A percentile compares a stretch with the other conserved stretches of the same genome.
These are phyloP conservation scores for Arctium lappa DNA, from an alignment of 129 eudicot species.

Conservation along the genomic window DNA sequence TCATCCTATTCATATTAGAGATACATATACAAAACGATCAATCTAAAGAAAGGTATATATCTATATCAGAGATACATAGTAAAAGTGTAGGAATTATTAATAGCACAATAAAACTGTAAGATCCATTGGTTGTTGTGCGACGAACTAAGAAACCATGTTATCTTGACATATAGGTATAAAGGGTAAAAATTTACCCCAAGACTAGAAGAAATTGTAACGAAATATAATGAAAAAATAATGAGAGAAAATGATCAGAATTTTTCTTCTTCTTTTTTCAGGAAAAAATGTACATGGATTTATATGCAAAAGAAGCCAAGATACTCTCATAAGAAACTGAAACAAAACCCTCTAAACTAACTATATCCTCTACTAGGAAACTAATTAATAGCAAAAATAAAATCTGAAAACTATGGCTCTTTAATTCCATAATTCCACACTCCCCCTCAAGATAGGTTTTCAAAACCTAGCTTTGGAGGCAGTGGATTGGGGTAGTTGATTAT, in stretches of 20 bases:
- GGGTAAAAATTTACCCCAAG: not conserved
- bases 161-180: not conserved
- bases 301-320: not conserved
- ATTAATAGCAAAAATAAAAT: not conserved
- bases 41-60: not conserved
- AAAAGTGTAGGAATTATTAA: no score
- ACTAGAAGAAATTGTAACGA: not conserved
- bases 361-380: not conserved
- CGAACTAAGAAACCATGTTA: not conserved
- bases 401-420: no score
- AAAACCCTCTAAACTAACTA: not conserved
- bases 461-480: no score
- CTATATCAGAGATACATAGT: not conserved
- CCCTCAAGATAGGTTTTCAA: not conserved
- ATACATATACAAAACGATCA: not conserved
- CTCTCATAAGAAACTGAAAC: not conserved
- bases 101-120: no score
- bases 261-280: not conserved
- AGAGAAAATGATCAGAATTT: not conserved
- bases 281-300: not conserved
- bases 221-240: not conserved
- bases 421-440: not conserved
- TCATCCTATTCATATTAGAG: not conserved
- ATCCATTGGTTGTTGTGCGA: no score
- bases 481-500: no score